phyloP scores from a whole-genome alignment of 2,329 filamentous ascomycete genomes.

The Botrytis hyacinthi region DNA sequence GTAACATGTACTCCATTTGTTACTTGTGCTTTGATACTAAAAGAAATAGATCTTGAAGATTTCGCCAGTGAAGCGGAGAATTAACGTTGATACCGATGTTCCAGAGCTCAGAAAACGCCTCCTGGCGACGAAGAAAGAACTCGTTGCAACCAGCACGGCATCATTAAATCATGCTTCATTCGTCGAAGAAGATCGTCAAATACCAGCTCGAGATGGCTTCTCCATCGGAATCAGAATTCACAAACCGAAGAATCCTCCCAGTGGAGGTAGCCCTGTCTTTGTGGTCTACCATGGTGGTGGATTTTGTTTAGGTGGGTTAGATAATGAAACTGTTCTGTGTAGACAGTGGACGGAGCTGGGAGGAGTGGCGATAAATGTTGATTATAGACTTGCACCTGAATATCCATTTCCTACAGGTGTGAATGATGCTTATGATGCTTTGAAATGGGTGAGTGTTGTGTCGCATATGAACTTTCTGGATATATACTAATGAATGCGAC shows the following conservation, averaged over 20 bases:
- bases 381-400: constrained; percentile 48
- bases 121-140: not conserved
- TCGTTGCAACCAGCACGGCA: not conserved
- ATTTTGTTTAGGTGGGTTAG: constrained; percentile 39
- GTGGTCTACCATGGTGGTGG: constrained; percentile 42
- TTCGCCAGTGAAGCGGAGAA: not conserved
- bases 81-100: not conserved
- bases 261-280: constrained; percentile 36
- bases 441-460: constrained; percentile 43
- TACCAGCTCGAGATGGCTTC: constrained; percentile 31
- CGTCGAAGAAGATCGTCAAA: constrained; percentile 30
- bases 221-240: constrained; percentile 31
- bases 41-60: not conserved
- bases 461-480: not conserved
- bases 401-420: constrained; percentile 46
- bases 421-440: constrained; percentile 46
- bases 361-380: constrained; percentile 44
- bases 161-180: constrained; percentile 11
- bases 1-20: not conserved
- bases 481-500: not conserved
- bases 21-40: not conserved
- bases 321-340: constrained; percentile 39
- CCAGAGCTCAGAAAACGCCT: not conserved
- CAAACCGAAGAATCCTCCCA: constrained; percentile 24
- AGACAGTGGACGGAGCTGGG: constrained; percentile 39